Base-by-base conservation (phyloP, 2,329 filamentous ascomycete species). In the Xylaria sp. region DNA sequence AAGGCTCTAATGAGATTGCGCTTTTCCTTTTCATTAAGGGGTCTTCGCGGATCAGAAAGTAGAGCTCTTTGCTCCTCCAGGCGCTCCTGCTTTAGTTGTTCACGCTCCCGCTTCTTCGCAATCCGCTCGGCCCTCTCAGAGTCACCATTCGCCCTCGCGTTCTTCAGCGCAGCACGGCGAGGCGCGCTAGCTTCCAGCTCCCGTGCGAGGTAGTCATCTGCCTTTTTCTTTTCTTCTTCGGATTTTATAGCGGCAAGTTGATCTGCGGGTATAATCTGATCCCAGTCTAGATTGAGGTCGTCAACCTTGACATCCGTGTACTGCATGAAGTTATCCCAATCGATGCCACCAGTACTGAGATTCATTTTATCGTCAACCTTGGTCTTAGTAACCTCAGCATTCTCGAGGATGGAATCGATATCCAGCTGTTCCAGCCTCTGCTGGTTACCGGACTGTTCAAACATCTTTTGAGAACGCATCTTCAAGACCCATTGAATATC, bases 281-380 rank as follows among this genome's bases (percentile, higher is more conserved):
- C 96, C 96, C 96, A 99, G 73, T 97, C 94, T 30, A 98, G 89
- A 72, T 84, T 82, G 57, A 89, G 83, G 59, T 89, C 87, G 67
- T 98, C 93, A 28, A 98, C 92, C 81, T 98, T 98, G 80, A 98
- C 95, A 79, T 99, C 96, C 0, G 96, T 97, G 76, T 97, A 97
- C 77, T 98, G 94, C 83, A 99, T 90, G 80, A 98, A 99, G 70
- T 97, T 97, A 78, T 97, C 95, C 82, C 96, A 89, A 73, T 89
- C 87, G 57, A 89, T 89, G 63, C 87, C 96, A 76, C 96, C 97
- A 76, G 95, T 96, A 66, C 94, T 97, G 50, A 97, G 92, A 66
- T 89, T 89, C 78, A 98, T 93, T 77, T 94, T 93, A 79, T 97
- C 93, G 25, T 95, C 92, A 63, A 97, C 92, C 80, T 97, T 94